Evolutionary conservation across 1,284 basidiomycete species (phyloP), one percentile per base, ranked within the genome.

Genomic region (Cryptococcus wingfieldii): DNA sequence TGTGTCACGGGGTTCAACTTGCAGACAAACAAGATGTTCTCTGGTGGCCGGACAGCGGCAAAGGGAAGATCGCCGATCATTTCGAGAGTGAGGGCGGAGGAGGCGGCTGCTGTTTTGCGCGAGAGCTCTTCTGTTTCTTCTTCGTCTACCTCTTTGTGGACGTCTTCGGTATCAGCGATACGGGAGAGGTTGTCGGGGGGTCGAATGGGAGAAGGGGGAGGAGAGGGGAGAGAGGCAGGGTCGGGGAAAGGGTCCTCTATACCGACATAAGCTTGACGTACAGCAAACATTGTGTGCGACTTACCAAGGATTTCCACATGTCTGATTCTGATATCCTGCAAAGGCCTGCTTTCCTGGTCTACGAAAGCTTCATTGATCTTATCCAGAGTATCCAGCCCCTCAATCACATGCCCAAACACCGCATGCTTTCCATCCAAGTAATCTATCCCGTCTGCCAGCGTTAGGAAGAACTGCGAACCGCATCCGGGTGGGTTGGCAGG

Each of bases 61-160:
- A 98, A 98, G 0, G 96, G 96, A 52, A 98, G 80, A 76, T 99
- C 96, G 47, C 95, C 95, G 57, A 98, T 95, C 92, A 99, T 98
- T 75, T 99, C 96, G 49, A 99, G 84, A 2, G 96, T 98, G 38
- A 99, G 80, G 0, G 95, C 96, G 41, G 92, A 92, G 0, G 94
- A 92, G 2, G 85, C 84, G 0, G 95, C 94, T 0, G 93, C 93
- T 56, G 88, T 87, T 71, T 86, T 83, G 12, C 93, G 85, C 12
- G 88, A 84, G 47, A 84, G 79, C 16, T 82, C 82, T 66, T 95
- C 95, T 43, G 86, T 85, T 59, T 90, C 87, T 60, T 92, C 89
- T 62, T 90, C 88, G 0, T 88, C 85, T 4, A 69, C 38, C 39
- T 63, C 45, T 34, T 61, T 43, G 23, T 89, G 79, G 0, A 89